Evolutionary conservation across 495 filamentous ascomycete species (phyloP).

Genomic region (Xylaria curta): DNA sequence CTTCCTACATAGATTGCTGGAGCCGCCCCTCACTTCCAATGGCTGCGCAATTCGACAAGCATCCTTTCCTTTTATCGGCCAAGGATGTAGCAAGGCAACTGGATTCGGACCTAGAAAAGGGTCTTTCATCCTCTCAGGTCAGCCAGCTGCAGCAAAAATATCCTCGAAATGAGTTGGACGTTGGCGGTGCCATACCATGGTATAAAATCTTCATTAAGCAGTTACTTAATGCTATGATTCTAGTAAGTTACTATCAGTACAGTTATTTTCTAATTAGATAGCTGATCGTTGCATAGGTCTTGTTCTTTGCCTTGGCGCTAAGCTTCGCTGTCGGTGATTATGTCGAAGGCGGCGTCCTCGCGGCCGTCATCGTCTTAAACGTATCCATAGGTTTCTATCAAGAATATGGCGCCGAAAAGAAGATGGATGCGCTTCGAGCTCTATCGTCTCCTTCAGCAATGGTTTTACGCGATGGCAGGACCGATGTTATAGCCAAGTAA

Average conservation of each 20-base stretch:
- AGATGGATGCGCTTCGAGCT: constrained; percentile 78
- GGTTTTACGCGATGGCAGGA: constrained; percentile 74
- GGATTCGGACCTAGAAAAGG: constrained; percentile 63
- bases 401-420: constrained; percentile 85
- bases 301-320: constrained; percentile 83
- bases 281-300: constrained; percentile 59
- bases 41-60: constrained; percentile 51
- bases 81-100: constrained; percentile 60
- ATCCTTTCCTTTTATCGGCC: constrained; percentile 59
- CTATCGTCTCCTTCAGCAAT: constrained; percentile 80
- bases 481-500: constrained; percentile 66
- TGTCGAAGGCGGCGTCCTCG: constrained; percentile 83
- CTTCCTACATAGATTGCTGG: neutral
- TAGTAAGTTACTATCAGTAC: constrained; percentile 49
- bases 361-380: constrained; percentile 82
- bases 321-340: constrained; percentile 81
- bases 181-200: constrained; percentile 64
- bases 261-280: neutral
- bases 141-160: constrained; percentile 56
- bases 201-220: constrained; percentile 72
- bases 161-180: constrained; percentile 67
- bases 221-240: constrained; percentile 70
- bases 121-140: constrained; percentile 59
- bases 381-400: constrained; percentile 80
- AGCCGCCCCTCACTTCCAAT: constrained; percentile 35